A percentile compares a stretch with the other conserved stretches of the same genome.
phyloP scores from a whole-genome alignment of 148 eudicot species.

The Amaranthus palmeri region DNA sequence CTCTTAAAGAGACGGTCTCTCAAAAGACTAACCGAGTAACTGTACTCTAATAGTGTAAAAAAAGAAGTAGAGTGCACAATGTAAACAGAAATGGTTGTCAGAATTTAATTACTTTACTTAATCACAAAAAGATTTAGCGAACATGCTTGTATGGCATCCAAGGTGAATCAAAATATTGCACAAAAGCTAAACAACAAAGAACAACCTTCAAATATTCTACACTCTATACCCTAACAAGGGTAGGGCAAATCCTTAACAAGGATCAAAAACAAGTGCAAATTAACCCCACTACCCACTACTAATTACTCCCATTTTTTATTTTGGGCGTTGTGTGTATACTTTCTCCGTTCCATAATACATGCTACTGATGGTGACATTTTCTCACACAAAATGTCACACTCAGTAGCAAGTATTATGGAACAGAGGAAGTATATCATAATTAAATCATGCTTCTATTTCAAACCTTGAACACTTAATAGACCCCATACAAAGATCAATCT shows the following conservation, averaged over 20 bases:
- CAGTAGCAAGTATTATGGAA: no score
- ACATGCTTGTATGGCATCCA: conserved; percentile 24
- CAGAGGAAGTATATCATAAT: no score
- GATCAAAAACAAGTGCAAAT: conserved; percentile 16
- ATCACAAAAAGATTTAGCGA: conserved; percentile 22
- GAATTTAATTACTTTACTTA: conserved; percentile 10
- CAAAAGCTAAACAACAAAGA: neutral
- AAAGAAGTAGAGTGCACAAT: no score
- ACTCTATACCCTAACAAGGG: conserved; percentile 8
- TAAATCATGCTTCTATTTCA: conserved; percentile 55
- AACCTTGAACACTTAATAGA: conserved; percentile 77
- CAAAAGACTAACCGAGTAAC: no score
- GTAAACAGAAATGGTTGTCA: conserved; percentile 1
- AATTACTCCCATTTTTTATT: neutral
- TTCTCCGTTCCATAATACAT: no score
- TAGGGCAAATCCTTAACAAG: conserved; percentile 18
- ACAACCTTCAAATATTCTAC: conserved; percentile 12
- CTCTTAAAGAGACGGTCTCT: no score
- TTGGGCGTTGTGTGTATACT: conserved; percentile 1
- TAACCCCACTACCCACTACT: neutral
- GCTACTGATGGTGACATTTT: no score
- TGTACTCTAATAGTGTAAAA: no score
- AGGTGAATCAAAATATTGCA: conserved; percentile 14
- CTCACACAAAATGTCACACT: no score
- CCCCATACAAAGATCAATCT: conserved; percentile 85